Evolutionary conservation across 192 early-diverging fungal species (phyloP).

Genomic region (Coemansia javaensis): DNA sequence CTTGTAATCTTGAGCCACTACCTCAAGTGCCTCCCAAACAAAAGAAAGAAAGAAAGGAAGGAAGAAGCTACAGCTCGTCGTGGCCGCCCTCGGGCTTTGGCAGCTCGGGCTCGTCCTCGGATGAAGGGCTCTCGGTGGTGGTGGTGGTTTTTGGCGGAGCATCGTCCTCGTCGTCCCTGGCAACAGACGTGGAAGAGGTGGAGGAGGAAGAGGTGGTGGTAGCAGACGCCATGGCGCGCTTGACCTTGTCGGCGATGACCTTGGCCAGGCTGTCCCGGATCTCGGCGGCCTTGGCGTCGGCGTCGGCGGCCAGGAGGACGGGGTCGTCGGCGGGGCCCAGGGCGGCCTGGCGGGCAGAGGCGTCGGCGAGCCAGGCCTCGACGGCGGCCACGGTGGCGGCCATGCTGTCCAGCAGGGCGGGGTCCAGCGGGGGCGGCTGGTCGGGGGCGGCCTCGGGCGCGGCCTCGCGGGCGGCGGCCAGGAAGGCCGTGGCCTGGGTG

Average conservation of each 20-base stretch:
- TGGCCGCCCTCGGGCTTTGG: slow-evolving; percentile 8
- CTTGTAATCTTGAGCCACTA: too few species aligned
- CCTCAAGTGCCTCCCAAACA: too few species aligned
- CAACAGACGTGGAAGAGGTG: too few species aligned
- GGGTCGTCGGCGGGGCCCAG: slow-evolving; percentile 60
- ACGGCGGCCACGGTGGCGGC: too few species aligned
- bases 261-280: slow-evolving; percentile 54
- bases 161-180: too few species aligned
- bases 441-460: too few species aligned
- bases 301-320: slow-evolving; percentile 55
- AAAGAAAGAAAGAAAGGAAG: too few species aligned
- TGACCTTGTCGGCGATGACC: slow-evolving; percentile 58
- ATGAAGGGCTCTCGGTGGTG: too few species aligned
- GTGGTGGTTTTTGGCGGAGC: too few species aligned
- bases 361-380: slow-evolving; percentile 63
- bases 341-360: slow-evolving; percentile 55
- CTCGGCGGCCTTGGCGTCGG: slow-evolving; percentile 48
- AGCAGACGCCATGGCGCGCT: slow-evolving; percentile 42
- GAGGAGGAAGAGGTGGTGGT: too few species aligned
- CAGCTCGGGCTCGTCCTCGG: too few species aligned
- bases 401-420: slow-evolving; percentile 43
- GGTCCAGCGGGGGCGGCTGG: slow-evolving; percentile 57
- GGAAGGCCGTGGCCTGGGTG: slow-evolving; percentile 49
- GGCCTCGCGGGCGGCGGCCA: slow-evolving; percentile 11
- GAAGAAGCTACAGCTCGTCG: too few species aligned